phyloP scores from a whole-genome alignment of 805 yeast species.

The Clavispora phyllophila region DNA sequence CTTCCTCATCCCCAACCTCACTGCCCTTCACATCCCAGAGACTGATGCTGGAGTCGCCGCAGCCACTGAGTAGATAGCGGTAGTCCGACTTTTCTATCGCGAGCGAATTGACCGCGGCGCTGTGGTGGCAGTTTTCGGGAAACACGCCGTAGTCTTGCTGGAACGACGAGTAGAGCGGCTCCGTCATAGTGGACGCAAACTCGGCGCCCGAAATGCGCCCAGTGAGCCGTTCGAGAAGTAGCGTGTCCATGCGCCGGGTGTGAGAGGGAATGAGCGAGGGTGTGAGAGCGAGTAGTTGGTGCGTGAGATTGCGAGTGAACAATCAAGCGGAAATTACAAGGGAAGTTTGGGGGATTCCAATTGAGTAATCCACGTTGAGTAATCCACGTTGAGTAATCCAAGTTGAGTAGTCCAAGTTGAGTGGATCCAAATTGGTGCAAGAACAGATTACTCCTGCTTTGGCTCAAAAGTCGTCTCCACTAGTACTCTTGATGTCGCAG shows the following conservation, averaged over 20 bases:
- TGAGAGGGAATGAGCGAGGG: too few relatives aligned
- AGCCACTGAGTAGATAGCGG: slow-evolving; percentile 59
- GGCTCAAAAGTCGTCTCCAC: too few relatives aligned
- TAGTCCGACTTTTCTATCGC: slow-evolving; percentile 46
- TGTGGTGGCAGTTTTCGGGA: slow-evolving; percentile 40
- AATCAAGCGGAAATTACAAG: too few relatives aligned
- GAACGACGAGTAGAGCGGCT: slow-evolving; percentile 29
- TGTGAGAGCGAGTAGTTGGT: too few relatives aligned
- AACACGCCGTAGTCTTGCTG: slow-evolving; percentile 26
- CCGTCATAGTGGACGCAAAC: slow-evolving; percentile 32
- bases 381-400: too few relatives aligned
- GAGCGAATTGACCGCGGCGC: slow-evolving; percentile 55
- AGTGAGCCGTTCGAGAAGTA: slow-evolving; percentile 29
- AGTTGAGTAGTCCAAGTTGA: too few relatives aligned
- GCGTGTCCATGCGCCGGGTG: slow-evolving; percentile 41
- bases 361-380: too few relatives aligned
- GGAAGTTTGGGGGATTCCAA: too few relatives aligned
- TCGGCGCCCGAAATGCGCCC: slow-evolving; percentile 27
- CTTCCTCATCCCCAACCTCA: slow-evolving; percentile 6
- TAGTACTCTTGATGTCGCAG: too few relatives aligned
- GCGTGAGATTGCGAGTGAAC: too few relatives aligned
- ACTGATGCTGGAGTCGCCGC: slow-evolving; percentile 64
- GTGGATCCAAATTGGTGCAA: too few relatives aligned
- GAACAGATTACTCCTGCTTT: too few relatives aligned
- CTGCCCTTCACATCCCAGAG: slow-evolving; percentile 49